These are phyloP conservation scores for Lepiota venenata DNA, from an alignment of 768 basidiomycete species.

Conservation along the genomic window DNA sequence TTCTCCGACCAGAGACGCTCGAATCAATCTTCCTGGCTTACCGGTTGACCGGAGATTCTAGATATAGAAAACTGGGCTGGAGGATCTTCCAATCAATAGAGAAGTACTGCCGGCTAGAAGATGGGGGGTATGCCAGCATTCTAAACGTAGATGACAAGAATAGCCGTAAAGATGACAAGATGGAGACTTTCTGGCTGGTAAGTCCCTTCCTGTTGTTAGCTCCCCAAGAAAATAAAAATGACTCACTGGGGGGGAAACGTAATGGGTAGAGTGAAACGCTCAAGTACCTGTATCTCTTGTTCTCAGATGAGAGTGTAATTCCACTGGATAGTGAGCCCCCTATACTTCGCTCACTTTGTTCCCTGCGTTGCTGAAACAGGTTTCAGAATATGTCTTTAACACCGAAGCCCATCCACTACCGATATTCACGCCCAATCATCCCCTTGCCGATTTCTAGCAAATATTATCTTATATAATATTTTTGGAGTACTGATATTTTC, in stretches of 20 bases:
- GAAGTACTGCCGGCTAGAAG: slow-evolving; percentile 69
- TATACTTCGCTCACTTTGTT: not conserved
- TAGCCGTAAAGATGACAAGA: slow-evolving; percentile 72
- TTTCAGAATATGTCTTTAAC: slow-evolving; percentile 81
- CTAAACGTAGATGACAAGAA: slow-evolving; percentile 81
- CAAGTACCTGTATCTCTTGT: slow-evolving; percentile 90
- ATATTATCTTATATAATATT: too few species aligned
- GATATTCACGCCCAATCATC: slow-evolving; percentile 28
- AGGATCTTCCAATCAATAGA: slow-evolving; percentile 88
- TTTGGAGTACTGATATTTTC: too few species aligned
- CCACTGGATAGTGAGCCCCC: slow-evolving; percentile 74
- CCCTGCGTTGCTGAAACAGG: not conserved
- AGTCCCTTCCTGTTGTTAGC: slow-evolving; percentile 18
- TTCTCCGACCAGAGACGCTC: slow-evolving; percentile 91
- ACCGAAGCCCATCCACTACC: slow-evolving; percentile 62
- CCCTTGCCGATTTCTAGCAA: slow-evolving; percentile 4
- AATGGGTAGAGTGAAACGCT: slow-evolving; percentile 81
- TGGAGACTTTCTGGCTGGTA: slow-evolving; percentile 96
- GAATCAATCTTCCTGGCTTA: slow-evolving; percentile 93
- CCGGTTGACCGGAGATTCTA: slow-evolving; percentile 78
- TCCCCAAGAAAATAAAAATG: not conserved
- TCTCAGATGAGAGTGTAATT: slow-evolving; percentile 70
- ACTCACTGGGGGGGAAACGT: not conserved
- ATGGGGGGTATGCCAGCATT: slow-evolving; percentile 85
- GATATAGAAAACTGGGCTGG: slow-evolving; percentile 87